Evolutionary conservation across 306 rosid genomes (phyloP), one percentile per base, ranked within the genome.

Genomic region (Quercus engelmannii): DNA sequence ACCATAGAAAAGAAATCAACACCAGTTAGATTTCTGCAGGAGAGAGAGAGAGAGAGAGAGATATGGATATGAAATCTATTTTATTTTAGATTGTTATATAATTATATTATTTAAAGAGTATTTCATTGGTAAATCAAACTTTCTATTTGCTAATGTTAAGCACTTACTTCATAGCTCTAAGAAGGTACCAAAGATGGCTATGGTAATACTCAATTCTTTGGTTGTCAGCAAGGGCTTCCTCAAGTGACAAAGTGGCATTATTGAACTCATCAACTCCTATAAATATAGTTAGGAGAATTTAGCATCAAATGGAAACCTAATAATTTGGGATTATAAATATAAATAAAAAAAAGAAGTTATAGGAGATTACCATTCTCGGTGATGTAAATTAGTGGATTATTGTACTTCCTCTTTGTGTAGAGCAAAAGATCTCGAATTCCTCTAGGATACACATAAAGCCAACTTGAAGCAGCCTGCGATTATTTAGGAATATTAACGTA

Each of bases 321-420:
- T 65, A 30, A 18, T 30, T 18, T 8, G 9, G 55, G 49, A 5
- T 18, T 4, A 8, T 5, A 43, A 7, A 15, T 3, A 6, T 4
- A 41, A 6, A 15, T 5, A 4, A 69, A 69, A 43, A 23, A 43
- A 2, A 41, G 2, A 41, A 31, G 7, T n/a, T 18, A 26, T 17
- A 64, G 31, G 3, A 8, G 14, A 19, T 73, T 89, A 91, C 97
- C 97, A 83, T 91, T 91, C 65, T 89, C 92, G 21, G 97, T 91
- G 67, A 91, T 80, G 80, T 86, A 91, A 33, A 91, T 86, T 28
- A 81, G 46, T 20, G 96, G 92, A 79, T 87, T 76, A 69, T 87
- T 74, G 43, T 81, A 91, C 69, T 85, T 89, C 18, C 38, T 46
- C 84, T 85, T 91, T 11, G 80, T 86, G 82, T 88, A 89, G 3